phyloP scores from a whole-genome alignment of 2,329 filamentous ascomycete genomes.

The Curvularia verruculosa region DNA sequence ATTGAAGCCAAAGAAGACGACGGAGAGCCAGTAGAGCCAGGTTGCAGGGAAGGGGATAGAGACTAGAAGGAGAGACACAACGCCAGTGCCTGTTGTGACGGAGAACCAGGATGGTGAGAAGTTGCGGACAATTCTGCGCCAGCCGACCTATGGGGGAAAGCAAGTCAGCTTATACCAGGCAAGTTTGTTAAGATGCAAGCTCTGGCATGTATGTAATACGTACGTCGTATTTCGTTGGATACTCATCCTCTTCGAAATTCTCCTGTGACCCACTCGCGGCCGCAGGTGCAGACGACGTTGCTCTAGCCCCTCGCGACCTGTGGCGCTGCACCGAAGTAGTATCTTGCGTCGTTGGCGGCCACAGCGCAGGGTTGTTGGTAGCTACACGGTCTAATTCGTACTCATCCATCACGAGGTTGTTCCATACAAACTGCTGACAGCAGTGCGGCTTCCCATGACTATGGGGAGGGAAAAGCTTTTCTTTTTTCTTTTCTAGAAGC shows the following conservation, averaged over 20 bases:
- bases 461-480: too few species aligned
- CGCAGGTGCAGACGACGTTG: conserved; percentile 7
- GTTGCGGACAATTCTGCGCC: conserved; percentile 46
- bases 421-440: neutral
- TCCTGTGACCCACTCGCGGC: conserved; percentile 6
- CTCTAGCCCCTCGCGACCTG: conserved; percentile 18
- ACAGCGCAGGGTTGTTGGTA: conserved; percentile 39
- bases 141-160: conserved; percentile 30
- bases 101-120: conserved; percentile 49
- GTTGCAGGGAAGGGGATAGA: conserved; percentile 65
- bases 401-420: conserved; percentile 34
- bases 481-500: neutral
- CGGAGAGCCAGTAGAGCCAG: conserved; percentile 66
- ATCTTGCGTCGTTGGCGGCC: conserved; percentile 27
- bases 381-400: conserved; percentile 34
- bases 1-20: conserved; percentile 67
- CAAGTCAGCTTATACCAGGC: neutral
- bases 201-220: neutral
- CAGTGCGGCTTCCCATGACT: too few species aligned
- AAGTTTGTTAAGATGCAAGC: neutral
- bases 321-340: conserved; percentile 20
- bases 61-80: conserved; percentile 67
- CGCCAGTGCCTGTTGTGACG: conserved; percentile 67
- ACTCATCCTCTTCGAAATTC: conserved; percentile 1
- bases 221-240: conserved; percentile 39